Conservation (phyloP, 2,329 filamentous ascomycete species). For the Trichoderma sp. region DNA sequence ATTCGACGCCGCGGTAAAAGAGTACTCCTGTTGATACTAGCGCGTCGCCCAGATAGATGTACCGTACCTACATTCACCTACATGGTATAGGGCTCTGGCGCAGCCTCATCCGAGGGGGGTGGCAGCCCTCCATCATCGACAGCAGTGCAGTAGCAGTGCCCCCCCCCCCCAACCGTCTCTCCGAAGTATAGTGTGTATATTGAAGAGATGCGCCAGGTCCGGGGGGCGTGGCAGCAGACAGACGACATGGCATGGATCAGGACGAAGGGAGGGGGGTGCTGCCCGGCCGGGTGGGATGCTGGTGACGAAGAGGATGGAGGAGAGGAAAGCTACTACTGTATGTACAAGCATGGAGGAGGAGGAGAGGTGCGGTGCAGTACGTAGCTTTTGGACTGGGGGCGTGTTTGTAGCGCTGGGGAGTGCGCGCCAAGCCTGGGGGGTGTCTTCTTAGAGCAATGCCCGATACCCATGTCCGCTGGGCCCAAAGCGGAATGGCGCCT, state of each 20-base stretch:
- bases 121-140: background rate
- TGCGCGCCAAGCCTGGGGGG: background rate
- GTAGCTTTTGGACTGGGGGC: background rate
- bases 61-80: background rate
- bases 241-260: background rate
- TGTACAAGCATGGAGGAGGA: no score
- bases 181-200: background rate
- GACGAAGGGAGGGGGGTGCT: slow-evolving; percentile 2
- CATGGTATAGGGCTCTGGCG: slow-evolving; percentile 15
- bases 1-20: slow-evolving; percentile 17
- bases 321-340: no score
- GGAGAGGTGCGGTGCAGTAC: background rate
- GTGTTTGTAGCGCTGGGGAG: background rate
- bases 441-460: slow-evolving; percentile 4
- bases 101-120: slow-evolving; percentile 23
- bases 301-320: background rate
- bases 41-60: slow-evolving; percentile 6
- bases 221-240: background rate
- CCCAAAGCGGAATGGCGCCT: background rate
- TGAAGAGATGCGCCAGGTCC: background rate
- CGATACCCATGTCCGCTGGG: slow-evolving; percentile 16
- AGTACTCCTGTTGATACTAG: slow-evolving; percentile 6
- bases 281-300: slow-evolving; percentile 8
- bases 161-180: background rate
- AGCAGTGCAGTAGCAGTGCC: background rate